Percentiles rank a stretch among this genome's conserved stretches.
These are phyloP conservation scores for Ogataea salicorniae DNA, from an alignment of 805 yeast genomes.

Conservation along the genomic window DNA sequence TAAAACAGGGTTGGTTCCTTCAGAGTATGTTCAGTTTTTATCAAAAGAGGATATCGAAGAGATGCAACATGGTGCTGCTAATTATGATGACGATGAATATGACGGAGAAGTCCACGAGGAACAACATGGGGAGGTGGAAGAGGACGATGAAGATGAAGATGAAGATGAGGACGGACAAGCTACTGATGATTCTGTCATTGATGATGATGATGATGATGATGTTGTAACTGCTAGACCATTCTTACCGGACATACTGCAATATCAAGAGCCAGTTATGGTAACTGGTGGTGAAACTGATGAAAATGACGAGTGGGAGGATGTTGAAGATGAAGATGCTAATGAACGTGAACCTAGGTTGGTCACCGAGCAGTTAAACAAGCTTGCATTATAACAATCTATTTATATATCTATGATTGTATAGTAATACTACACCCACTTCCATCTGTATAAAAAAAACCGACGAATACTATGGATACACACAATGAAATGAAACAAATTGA, in stretches of 20 bases:
- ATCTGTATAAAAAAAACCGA: no score
- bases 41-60: constrained; percentile 25
- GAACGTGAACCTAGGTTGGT: neutral
- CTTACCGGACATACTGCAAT: constrained; percentile 30
- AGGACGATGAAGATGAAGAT: constrained; percentile 8
- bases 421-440: no score
- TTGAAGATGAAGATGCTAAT: constrained; percentile 22
- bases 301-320: constrained; percentile 27
- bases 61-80: constrained; percentile 5
- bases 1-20: constrained; percentile 90
- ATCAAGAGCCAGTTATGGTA: constrained; percentile 12
- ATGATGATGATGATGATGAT: constrained; percentile 15
- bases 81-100: constrained; percentile 21
- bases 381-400: neutral
- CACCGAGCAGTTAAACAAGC: neutral
- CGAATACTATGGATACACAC: no score
- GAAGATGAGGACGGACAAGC: constrained; percentile 10
- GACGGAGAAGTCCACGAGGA: constrained; percentile 14
- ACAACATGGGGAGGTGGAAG: constrained; percentile 7
- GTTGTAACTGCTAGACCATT: constrained; percentile 39
- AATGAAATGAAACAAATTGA: neutral
- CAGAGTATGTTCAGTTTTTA: constrained; percentile 73
- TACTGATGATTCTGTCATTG: neutral
- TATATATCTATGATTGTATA: neutral
- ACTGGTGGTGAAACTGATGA: constrained; percentile 22